Evolutionary conservation across 305 asterid genomes (phyloP).

Genomic region (Caryopteris hybrid): DNA sequence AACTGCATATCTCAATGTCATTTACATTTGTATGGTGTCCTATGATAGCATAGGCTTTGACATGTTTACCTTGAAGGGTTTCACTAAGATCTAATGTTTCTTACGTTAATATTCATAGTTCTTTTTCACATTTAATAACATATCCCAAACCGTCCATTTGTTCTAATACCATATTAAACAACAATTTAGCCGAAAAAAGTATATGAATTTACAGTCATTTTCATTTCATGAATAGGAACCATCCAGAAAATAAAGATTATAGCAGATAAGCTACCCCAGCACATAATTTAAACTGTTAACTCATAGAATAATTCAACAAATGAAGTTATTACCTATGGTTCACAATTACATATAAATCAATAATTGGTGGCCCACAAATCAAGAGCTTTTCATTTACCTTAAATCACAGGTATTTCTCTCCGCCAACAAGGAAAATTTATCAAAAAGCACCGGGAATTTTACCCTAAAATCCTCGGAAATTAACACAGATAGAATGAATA

Average conservation of each 20-base stretch:
- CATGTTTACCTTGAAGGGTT: background rate
- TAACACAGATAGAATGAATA: no score
- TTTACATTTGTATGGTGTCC: background rate
- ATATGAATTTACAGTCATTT: background rate
- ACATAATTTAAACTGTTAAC: background rate
- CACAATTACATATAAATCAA: background rate
- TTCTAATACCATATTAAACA: background rate
- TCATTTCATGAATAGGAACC: constrained; percentile 3
- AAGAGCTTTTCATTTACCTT: background rate
- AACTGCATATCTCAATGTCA: background rate
- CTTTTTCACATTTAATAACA: background rate
- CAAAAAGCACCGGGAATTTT: background rate
- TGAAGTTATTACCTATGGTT: background rate
- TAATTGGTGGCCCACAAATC: background rate
- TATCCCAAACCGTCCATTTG: background rate
- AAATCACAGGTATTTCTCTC: constrained; percentile 4
- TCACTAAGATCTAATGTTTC: background rate
- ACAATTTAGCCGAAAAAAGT: background rate
- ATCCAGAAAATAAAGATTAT: background rate
- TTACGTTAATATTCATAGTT: background rate
- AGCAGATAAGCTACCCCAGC: background rate
- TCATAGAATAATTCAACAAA: background rate
- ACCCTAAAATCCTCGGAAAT: no score
- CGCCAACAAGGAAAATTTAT: background rate
- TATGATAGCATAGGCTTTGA: background rate